Base-by-base conservation (phyloP, 257 asterid species). In the Solanum bulbocastanum region DNA sequence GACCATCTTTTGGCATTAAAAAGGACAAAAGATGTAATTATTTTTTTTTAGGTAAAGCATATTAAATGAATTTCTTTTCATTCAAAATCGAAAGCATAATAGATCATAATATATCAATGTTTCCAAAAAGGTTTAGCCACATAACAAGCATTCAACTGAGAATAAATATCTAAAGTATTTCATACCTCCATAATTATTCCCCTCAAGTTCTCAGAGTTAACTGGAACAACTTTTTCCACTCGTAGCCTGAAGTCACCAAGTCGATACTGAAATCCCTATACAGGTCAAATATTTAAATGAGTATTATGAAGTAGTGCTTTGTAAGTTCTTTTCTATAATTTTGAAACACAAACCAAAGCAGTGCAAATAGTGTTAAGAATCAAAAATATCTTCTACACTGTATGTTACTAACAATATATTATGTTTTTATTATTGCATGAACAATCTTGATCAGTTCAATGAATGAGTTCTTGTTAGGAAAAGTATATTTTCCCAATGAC, bases 141-240 rank as follows among this genome's bases (percentile, higher is more conserved):
- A 76, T 76, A 76, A 74, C 13, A 37, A 37, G 12, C 32, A 37
- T 76, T 23, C 22, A 76, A 39, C 35, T 11, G 23, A 76, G 58
- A 76, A 76, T 39, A 76, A 39, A 76, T 13, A 76, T 76, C 20
- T 76, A 75, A 27, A 23, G 33, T 86, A 85, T 65, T 37, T 84
- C 36, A 56, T 94, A 97, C 98, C 99, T 97, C 98, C 99, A 97
- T 94, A 78, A 95, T 93, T 83, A 97, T 97, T 91, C 99, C 99
- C 94, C 98, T 94, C 89, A 62, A n/a, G 62, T 18, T 52, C 62
- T 52, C 62, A 52, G 62, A 52, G 23, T 52, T 52, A 6, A 90
- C 46, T 4, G 98, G 97, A 88, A 92, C 96, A 86, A 91, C 98
- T 92, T 97, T 97, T 87, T 98, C 98, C 89, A 96, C 99, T 23